A percentile compares a stretch with the other conserved stretches of the same genome.
Conservation (phyloP, 768 basidiomycete species). For the Leccinum variicolor region DNA sequence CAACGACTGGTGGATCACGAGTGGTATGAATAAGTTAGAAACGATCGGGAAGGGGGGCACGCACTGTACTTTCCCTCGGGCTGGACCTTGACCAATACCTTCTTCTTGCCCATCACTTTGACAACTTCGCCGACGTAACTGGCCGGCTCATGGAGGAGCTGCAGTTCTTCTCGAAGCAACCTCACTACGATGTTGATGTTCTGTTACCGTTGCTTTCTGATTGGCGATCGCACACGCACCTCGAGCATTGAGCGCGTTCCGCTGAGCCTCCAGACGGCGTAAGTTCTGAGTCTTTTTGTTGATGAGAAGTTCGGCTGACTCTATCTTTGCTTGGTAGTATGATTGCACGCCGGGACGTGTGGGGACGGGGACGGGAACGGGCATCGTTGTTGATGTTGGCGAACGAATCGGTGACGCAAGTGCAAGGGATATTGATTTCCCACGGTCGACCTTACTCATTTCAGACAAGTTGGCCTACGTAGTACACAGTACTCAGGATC, state of each 20-base stretch:
- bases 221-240: slow-evolving; percentile 44
- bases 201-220: not conserved
- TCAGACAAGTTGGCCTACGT: too few species aligned
- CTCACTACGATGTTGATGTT: slow-evolving; percentile 53
- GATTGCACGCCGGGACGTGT: slow-evolving; percentile 62
- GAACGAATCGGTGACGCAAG: not conserved
- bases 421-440: not conserved
- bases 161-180: slow-evolving; percentile 87
- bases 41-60: slow-evolving; percentile 27
- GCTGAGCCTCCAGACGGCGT: slow-evolving; percentile 90
- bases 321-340: slow-evolving; percentile 96
- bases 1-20: slow-evolving; percentile 63
- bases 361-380: slow-evolving; percentile 21
- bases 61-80: slow-evolving; percentile 99
- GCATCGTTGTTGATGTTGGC: slow-evolving; percentile 28
- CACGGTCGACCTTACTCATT: not conserved
- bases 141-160: slow-evolving; percentile 90
- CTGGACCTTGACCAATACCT: slow-evolving; percentile 96
- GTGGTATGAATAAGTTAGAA: not conserved
- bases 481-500: too few species aligned
- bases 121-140: slow-evolving; percentile 98
- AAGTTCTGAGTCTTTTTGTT: slow-evolving; percentile 97
- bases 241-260: slow-evolving; percentile 95
- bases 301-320: slow-evolving; percentile 87
- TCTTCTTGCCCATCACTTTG: slow-evolving; percentile 99